A percentile compares a stretch with the other conserved stretches of the same genome.
These are phyloP conservation scores for Penicillium corylophilum DNA, from an alignment of 2,329 filamentous ascomycete genomes.

Conservation along the genomic window DNA sequence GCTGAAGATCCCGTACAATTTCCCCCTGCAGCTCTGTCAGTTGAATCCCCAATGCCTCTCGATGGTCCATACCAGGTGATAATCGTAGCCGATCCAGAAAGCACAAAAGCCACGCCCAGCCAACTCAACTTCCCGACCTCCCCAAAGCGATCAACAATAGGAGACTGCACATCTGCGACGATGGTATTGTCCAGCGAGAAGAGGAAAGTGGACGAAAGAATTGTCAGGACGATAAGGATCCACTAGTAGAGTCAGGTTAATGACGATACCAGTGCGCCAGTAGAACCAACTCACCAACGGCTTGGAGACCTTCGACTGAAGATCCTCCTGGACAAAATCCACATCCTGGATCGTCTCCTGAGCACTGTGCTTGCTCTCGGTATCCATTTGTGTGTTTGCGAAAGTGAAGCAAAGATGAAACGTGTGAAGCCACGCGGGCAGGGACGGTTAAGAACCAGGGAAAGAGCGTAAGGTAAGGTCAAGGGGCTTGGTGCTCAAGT, in stretches of 20 bases:
- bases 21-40: constrained; percentile 29
- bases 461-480: neutral
- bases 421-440: neutral
- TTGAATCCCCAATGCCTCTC: neutral
- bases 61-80: constrained; percentile 32
- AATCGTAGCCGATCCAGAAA: constrained; percentile 44
- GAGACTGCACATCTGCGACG: constrained; percentile 49
- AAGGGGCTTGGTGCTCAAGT: neutral
- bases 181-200: constrained; percentile 50
- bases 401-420: neutral
- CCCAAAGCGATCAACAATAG: constrained; percentile 41
- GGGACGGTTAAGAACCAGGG: neutral
- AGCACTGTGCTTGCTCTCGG: neutral
- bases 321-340: constrained; percentile 9
- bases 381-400: neutral
- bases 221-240: constrained; percentile 22
- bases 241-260: constrained; percentile 12
- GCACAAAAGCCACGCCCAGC: constrained; percentile 44
- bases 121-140: constrained; percentile 44
- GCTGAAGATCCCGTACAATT: constrained; percentile 46
- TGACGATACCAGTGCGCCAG: neutral
- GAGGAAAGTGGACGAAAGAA: constrained; percentile 41
- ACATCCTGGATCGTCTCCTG: constrained; percentile 1
- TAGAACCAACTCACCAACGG: constrained; percentile 4
- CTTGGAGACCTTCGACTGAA: constrained; percentile 8